A percentile compares a stretch with the other conserved stretches of the same genome.
phyloP scores from a whole-genome alignment of 805 yeast genomes.

The Candida oleophila region DNA sequence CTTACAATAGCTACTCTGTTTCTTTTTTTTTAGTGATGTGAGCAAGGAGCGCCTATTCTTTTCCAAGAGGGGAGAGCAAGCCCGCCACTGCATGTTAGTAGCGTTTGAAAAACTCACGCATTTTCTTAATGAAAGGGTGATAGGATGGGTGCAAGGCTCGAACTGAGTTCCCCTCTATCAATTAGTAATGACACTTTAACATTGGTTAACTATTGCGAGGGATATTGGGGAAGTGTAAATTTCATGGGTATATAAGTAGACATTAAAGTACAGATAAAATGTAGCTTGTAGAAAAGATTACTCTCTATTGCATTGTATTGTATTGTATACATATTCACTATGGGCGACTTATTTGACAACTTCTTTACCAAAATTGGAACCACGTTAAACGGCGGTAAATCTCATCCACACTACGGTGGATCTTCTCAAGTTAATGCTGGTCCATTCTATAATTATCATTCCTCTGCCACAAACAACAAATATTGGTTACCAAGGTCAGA shows the following conservation, averaged over 20 bases:
- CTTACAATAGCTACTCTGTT: too few species aligned
- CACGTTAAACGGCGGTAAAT: slow-evolving; percentile 33
- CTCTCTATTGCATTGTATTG: too few species aligned
- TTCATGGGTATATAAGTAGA: too few species aligned
- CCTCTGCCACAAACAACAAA: slow-evolving; percentile 35
- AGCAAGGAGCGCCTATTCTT: too few species aligned
- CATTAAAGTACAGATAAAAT: too few species aligned
- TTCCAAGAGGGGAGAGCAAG: background rate
- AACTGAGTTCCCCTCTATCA: background rate
- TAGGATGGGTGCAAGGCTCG: background rate
- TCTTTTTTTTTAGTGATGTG: too few species aligned
- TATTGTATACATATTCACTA: slow-evolving; percentile 4
- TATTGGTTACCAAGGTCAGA: slow-evolving; percentile 34
- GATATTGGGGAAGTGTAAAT: too few species aligned
- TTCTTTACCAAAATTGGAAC: slow-evolving; percentile 31
- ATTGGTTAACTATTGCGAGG: background rate
- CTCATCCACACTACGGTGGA: slow-evolving; percentile 29
- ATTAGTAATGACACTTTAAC: background rate
- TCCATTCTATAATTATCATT: slow-evolving; percentile 33
- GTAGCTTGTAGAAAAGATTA: too few species aligned
- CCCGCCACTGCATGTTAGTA: background rate
- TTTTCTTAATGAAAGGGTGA: background rate
- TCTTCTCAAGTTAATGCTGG: slow-evolving; percentile 38
- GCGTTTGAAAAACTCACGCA: background rate
- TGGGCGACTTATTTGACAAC: slow-evolving; percentile 41